Conservation (phyloP, 805 yeast genomes). For the Cyberlindnera mycetangii region DNA sequence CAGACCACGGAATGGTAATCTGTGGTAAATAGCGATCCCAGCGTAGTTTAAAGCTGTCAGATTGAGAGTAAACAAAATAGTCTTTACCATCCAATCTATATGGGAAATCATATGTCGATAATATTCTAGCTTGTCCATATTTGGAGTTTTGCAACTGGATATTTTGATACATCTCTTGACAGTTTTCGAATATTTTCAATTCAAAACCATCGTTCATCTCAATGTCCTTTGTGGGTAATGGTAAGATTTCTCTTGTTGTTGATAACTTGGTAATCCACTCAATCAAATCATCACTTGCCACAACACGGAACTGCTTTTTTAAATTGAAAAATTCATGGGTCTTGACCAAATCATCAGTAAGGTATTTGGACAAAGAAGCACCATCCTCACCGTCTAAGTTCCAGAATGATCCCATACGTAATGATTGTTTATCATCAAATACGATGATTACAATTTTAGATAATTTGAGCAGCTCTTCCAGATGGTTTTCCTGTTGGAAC, state of each 20-base stretch:
- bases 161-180: constrained; percentile 39
- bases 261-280: constrained; percentile 40
- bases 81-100: constrained; percentile 44
- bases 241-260: constrained; percentile 32
- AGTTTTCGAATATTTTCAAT: constrained; percentile 39
- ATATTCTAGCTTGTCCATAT: constrained; percentile 41
- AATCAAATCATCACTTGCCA: constrained; percentile 36
- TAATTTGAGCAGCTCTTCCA: constrained; percentile 38
- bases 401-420: constrained; percentile 48
- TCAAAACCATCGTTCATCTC: constrained; percentile 23
- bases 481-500: constrained; percentile 42
- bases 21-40: constrained; percentile 47
- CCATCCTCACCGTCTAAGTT: constrained; percentile 32
- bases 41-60: constrained; percentile 37
- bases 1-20: constrained; percentile 43
- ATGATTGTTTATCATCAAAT: constrained; percentile 43
- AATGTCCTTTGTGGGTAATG: constrained; percentile 30
- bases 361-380: constrained; percentile 29
- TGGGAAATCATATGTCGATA: constrained; percentile 46
- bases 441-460: constrained; percentile 40
- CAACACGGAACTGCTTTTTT: constrained; percentile 41
- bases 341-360: constrained; percentile 3
- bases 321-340: constrained; percentile 26
- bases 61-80: constrained; percentile 43
- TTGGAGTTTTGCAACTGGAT: constrained; percentile 30